Evolutionary conservation across 352 stramenopile genomes (phyloP).

Genomic region (Blastocystis sp.): DNA sequence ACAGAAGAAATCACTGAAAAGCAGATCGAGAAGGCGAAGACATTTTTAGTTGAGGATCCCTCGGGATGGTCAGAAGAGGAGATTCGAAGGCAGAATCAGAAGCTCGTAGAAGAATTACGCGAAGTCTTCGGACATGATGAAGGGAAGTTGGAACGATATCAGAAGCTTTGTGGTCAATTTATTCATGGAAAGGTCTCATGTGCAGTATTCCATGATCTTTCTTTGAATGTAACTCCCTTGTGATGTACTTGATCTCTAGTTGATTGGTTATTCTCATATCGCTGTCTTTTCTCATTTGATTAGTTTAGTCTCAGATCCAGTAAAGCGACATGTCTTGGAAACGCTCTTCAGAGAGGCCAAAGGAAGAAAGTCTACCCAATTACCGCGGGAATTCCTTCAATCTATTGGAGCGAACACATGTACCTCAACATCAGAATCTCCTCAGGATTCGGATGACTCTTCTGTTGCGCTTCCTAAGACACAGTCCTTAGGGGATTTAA

Average conservation of each 20-base stretch:
- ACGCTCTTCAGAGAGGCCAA: slow-evolving; percentile 41
- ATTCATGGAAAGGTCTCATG: background rate
- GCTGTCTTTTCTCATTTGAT: background rate
- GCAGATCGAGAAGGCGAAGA: slow-evolving; percentile 12
- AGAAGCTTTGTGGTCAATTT: slow-evolving; percentile 4
- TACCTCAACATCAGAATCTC: background rate
- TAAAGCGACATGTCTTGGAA: slow-evolving; percentile 10
- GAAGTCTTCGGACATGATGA: background rate
- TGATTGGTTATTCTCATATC: background rate
- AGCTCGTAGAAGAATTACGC: background rate
- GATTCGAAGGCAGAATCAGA: background rate
- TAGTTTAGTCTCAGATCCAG: slow-evolving; percentile 1
- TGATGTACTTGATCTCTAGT: background rate
- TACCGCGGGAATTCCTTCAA: background rate
- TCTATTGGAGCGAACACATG: background rate
- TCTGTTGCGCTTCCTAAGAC: background rate
- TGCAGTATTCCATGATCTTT: slow-evolving; percentile 28
- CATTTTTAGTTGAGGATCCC: slow-evolving; percentile 43
- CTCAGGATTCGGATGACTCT: background rate
- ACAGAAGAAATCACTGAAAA: background rate
- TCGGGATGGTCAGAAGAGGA: slow-evolving; percentile 19
- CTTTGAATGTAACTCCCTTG: slow-evolving; percentile 15
- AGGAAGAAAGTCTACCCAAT: background rate
- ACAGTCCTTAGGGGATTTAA: background rate
- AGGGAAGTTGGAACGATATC: slow-evolving; percentile 40